Evolutionary conservation across 306 rosid species (phyloP), one percentile per base, ranked within the genome.

Genomic region (Dryas alaskensis): DNA sequence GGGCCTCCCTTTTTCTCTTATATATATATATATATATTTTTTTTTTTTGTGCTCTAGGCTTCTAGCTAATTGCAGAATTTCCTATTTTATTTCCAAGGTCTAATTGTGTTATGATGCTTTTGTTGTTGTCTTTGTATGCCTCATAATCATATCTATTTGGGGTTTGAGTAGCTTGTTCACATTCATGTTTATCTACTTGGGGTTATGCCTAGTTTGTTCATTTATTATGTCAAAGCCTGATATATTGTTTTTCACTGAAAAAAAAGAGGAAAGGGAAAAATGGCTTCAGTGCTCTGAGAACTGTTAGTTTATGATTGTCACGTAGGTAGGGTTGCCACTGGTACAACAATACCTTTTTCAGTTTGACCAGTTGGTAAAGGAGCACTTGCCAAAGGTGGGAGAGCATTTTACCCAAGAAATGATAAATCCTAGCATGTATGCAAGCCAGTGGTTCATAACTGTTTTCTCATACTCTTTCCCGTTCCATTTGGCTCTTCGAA

Each of bases 341-440:
- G 99, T 94, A 62, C 99, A 94, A 63, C 99, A 90, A 79, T 92
- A 94, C 83, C 88, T 94, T 62, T 94, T 72, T 87, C 96, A 92
- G 83, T 87, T 92, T 50, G 96, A 92, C 31, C 82, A 69, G 77
- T 77, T 92, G 84, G 90, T 94, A 74, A 83, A 77, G 76, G 98
- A 94, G 87, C 81, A 77, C 81, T 78, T 94, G 76, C 98, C 99
- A 0, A 92, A 86, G 85, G 74, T 94, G 53, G 97, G 99, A 59
- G 97, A 92, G 76, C 99, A 94, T 83, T 92, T 89, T 82, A 73
- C 90, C 6, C 69, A 60, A 17, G 99, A 94, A 83, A 86, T 89
- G 97, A 94, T 94, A 81, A 92, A 92, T 85, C 99, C 99, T 60
- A 94, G 97, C 89, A 94, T 94, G 99, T 94, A 94, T 71, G 99